Base-by-base conservation (phyloP, 148 eudicot species). In the Spergularia marina region DNA sequence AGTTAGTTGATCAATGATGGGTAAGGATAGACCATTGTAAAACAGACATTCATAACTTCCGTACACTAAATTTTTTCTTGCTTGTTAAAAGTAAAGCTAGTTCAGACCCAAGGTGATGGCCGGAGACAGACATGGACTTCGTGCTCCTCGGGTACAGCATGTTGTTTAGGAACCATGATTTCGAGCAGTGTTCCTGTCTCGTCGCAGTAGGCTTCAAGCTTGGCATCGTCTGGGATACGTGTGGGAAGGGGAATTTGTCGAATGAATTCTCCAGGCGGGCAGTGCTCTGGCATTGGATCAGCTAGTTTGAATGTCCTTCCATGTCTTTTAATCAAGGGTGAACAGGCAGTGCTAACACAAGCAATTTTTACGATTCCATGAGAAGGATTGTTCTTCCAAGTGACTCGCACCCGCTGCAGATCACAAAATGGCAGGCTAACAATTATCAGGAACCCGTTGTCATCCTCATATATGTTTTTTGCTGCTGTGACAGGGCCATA, bases 401-500 rank as follows among this genome's bases (percentile, higher is more conserved):
- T 80, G 15, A 88, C 91, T 82, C 85, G 82, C 34, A 88, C 85
- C 75, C 78, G 76, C 15, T 81, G 81, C 7, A 76, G 82, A 84
- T 88, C 89, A 60, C 83, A 84, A 65, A 84, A 84, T 25, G 91
- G 91, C 34, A 88, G 66, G 72, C 89, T 88, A 39, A 88, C 85
- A 10, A 88, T 75, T 59, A 88, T 84, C 65, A 88, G 67, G 78
- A 78, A 86, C 6, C 89, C 89, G 61, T 84, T 76, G 5, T 88
- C 87, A 49, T 88, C 91, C 68, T 88, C 91, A n/a, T 88, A 88
- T 63, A 88, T 88, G 39, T 78, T 84, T 80, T 88, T 88, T 11
- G 91, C 87, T 12, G 83, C 87, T 0, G 91, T 82, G 1, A 86
- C 91, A 18, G 91, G 89, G n/a, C 91, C 91, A 39, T 78, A 79